Evolutionary conservation across 1,284 basidiomycete species (phyloP).

Genomic region (Malassezia caprae): DNA sequence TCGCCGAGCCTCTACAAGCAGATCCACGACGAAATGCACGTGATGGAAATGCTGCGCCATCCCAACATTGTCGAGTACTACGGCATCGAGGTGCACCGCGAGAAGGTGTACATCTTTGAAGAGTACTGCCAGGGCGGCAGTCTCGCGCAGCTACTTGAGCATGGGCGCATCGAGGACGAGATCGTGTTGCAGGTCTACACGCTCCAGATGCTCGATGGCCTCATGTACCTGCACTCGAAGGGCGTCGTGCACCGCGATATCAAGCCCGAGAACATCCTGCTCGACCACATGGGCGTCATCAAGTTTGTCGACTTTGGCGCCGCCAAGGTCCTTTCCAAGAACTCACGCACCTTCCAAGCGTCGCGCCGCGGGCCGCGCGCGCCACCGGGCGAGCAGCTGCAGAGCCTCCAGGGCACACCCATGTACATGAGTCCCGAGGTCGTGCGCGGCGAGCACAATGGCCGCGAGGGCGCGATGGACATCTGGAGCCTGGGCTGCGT

Average conservation of each 20-base stretch:
- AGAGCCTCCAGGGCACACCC: constrained; percentile 70
- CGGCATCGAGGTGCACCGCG: constrained; percentile 95
- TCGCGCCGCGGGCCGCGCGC: constrained; percentile 22
- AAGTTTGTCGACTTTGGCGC: constrained; percentile 99
- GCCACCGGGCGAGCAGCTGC: constrained; percentile 32
- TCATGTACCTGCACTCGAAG: constrained; percentile 84
- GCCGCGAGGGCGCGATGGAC: constrained; percentile 90
- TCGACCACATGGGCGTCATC: constrained; percentile 84
- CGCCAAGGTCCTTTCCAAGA: constrained; percentile 91
- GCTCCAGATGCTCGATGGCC: constrained; percentile 89
- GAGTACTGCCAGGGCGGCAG: constrained; percentile 97
- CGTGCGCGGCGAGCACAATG: constrained; percentile 64
- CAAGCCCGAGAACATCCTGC: constrained; percentile 95
- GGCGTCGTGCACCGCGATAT: constrained; percentile 93
- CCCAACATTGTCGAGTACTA: constrained; percentile 99
- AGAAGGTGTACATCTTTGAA: constrained; percentile 98
- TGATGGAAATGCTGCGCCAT: constrained; percentile 98
- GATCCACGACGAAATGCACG: constrained; percentile 90
- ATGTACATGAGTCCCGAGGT: constrained; percentile 99
- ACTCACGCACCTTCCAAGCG: constrained; percentile 58
- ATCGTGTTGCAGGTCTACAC: constrained; percentile 91
- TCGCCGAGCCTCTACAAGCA: constrained; percentile 62
- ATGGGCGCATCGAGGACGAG: constrained; percentile 93
- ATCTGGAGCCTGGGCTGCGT: constrained; percentile 97
- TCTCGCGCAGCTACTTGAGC: constrained; percentile 76